Evolutionary conservation across 164 flowering plant species (phyloP).

Genomic region (Protea cynaroides): DNA sequence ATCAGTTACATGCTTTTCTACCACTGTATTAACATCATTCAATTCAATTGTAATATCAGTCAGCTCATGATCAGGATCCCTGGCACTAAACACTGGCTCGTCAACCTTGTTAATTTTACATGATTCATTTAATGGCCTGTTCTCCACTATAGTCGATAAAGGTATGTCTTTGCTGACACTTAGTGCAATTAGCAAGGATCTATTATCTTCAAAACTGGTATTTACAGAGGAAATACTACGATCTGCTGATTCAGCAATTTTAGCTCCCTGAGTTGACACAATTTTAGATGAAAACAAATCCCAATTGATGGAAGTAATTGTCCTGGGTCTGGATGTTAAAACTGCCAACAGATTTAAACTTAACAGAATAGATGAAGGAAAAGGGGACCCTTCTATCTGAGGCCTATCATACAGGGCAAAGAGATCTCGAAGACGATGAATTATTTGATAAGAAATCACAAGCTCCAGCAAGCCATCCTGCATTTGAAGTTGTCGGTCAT

Average conservation of each 20-base stretch:
- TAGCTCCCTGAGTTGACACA: slow-evolving; percentile 15
- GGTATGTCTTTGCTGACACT: slow-evolving; percentile 12
- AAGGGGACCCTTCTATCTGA: slow-evolving; percentile 89
- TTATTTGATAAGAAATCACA: slow-evolving; percentile 72
- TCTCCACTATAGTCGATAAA: slow-evolving; percentile 39
- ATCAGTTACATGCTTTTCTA: slow-evolving; percentile 4
- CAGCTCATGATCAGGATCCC: slow-evolving; percentile 19
- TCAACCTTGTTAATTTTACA: slow-evolving; percentile 9
- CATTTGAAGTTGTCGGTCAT: slow-evolving; percentile 73
- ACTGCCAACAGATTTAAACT: slow-evolving; percentile 66
- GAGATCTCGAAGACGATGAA: slow-evolving; percentile 81
- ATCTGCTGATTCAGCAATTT: slow-evolving; percentile 19
- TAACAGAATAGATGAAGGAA: slow-evolving; percentile 74
- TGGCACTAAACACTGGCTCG: slow-evolving; percentile 11
- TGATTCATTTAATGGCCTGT: slow-evolving; percentile 31
- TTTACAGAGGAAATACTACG: slow-evolving; percentile 19
- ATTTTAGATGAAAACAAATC: slow-evolving; percentile 30
- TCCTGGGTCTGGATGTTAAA: slow-evolving; percentile 53
- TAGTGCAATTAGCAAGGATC: slow-evolving; percentile 17
- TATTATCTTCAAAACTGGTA: slow-evolving; percentile 21
- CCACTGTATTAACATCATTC: slow-evolving; percentile 1
- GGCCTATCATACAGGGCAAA: slow-evolving; percentile 94
- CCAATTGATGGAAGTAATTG: slow-evolving; percentile 53
- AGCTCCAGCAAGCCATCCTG: slow-evolving; percentile 80
- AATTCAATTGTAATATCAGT: slow-evolving; percentile 10